Evolutionary conservation across 139 green algal species (phyloP), one percentile per base, ranked within the genome.

Genomic region (Tetraselmis chui): DNA sequence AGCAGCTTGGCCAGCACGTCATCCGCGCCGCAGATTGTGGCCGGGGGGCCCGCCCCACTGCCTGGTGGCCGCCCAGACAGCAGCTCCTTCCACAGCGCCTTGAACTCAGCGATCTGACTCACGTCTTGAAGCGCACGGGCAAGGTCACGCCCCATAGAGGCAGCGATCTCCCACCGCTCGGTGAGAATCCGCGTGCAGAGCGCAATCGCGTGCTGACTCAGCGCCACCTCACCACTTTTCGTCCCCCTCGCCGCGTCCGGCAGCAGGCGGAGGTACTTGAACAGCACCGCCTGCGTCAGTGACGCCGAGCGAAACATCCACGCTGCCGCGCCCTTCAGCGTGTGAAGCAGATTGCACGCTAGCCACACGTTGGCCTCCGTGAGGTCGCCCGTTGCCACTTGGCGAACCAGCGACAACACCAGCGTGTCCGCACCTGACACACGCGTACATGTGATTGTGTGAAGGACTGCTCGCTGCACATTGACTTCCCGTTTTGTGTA

Each of bases 1-100:
- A 77, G 74, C 74, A 77, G 74, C 74, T 77, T 28, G 26, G 74
- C 74, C 23, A 77, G 74, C 26, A 77, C 74, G 74, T 77, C 74
- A 18, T 67, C 45, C 11, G 45, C 11, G 45, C 45, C 45, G 45
- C 45, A 67, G 11, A 67, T 5, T 23, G 74, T 77, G 26, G 26
- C 74, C 23, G 18, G 74, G 5, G 74, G 26, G 23, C 26, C 74
- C 2, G 5, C 26, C 2, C 74, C 18, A 25, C 5, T 25, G 26
- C 74, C 74, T 29, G 74, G 74, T 2, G 74, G 26, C 2, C 74
- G 74, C 5, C n/a, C n/a, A 2, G 74, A 11, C 26, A 77, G 74
- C 74, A 77, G 74, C 23, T 77, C 74, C 11, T 5, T 2, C 74
- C 74, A 77, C 74, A 77, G 26, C n/a, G 74, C 23, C 74, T 77